These are phyloP conservation scores for Periglandula ipomoeae DNA, from an alignment of 2,329 filamentous ascomycete species.

Conservation along the genomic window DNA sequence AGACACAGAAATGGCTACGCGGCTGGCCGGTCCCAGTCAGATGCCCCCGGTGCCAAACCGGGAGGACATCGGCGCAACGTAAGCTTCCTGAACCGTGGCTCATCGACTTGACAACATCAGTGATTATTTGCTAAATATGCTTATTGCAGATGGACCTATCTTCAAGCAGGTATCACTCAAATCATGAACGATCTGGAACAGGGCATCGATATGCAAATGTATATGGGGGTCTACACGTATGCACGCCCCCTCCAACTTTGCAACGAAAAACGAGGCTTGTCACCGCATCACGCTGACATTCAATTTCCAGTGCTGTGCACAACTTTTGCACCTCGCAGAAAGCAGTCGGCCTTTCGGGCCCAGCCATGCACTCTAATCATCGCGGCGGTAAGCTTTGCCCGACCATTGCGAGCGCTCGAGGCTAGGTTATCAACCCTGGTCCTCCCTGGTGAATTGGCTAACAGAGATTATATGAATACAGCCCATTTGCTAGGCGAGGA, in stretches of 20 bases:
- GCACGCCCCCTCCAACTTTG: slow-evolving; percentile 6
- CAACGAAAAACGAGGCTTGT: neutral
- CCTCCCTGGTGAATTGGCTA: neutral
- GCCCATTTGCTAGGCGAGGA: slow-evolving; percentile 94
- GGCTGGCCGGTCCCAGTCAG: slow-evolving; percentile 25
- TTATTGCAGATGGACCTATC: slow-evolving; percentile 68
- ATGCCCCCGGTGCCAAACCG: slow-evolving; percentile 52
- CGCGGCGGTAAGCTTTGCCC: slow-evolving; percentile 49
- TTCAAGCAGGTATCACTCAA: slow-evolving; percentile 78
- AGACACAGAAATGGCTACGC: slow-evolving; percentile 21
- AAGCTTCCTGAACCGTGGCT: slow-evolving; percentile 12
- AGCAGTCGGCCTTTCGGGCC: slow-evolving; percentile 53
- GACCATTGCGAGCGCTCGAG: neutral
- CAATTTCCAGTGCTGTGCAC: slow-evolving; percentile 68
- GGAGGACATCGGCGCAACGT: slow-evolving; percentile 50
- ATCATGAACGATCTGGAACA: slow-evolving; percentile 91
- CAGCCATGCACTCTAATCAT: slow-evolving; percentile 30
- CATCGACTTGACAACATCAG: neutral
- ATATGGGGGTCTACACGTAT: slow-evolving; percentile 95
- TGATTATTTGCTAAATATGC: slow-evolving; percentile 15
- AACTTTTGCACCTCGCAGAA: slow-evolving; percentile 99
- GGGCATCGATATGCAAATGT: slow-evolving; percentile 91
- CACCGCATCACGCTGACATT: slow-evolving; percentile 11
- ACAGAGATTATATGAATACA: slow-evolving; percentile 23
- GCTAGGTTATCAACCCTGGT: neutral